Base-by-base conservation (phyloP, 2,329 filamentous ascomycete species). In the Ceratocystis destructans region DNA sequence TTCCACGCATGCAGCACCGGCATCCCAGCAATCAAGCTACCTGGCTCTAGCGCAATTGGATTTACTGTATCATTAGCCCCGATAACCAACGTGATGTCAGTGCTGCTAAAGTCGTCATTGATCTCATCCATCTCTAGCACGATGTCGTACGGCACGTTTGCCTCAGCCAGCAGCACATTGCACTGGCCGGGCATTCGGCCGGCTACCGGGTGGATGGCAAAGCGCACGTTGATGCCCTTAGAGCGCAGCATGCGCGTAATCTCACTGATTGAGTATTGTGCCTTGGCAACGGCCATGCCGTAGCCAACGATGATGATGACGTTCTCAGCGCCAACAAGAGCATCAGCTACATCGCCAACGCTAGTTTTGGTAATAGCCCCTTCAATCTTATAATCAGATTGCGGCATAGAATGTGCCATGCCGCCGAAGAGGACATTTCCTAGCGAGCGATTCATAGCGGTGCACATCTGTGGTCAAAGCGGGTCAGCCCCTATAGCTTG, bases 71-170 rank as follows among this genome's bases (percentile, higher is more conserved):
- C 91, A 71, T 96, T 96, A 7, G 91, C 91, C 2, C 91, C 91
- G 72, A 96, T 96, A 0, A 96, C 90, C 2, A 96, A 82, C 0
- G 89, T 91, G 8, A 96, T 79, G 71, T 96, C 91, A 0, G 91
- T 95, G 33, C 94, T 88, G 5, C 80, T 76, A 74, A 96, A 96
- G 72, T 96, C 90, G 69, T 95, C 90, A 74, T 96, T 96, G 77
- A 96, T 95, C 78, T 96, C 91, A 71, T 96, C 91, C 90, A 96
- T 96, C 76, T 96, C 90, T 59, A 95, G 81, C 33, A 96, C 90
- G 66, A 96, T 93, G 71, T 96, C 91, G 72, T 96, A 96, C 2
- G 90, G 90, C 37, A 96, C 91, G 44, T 83, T 87, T 0, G 91
- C 91, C 75, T 96, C 91, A 0, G 91, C 91, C 15, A 96, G 83